Percentiles rank a stretch among this genome's conserved stretches.
Evolutionary conservation across 805 yeast species (phyloP).

Genomic region (Spathaspora passalidarum): DNA sequence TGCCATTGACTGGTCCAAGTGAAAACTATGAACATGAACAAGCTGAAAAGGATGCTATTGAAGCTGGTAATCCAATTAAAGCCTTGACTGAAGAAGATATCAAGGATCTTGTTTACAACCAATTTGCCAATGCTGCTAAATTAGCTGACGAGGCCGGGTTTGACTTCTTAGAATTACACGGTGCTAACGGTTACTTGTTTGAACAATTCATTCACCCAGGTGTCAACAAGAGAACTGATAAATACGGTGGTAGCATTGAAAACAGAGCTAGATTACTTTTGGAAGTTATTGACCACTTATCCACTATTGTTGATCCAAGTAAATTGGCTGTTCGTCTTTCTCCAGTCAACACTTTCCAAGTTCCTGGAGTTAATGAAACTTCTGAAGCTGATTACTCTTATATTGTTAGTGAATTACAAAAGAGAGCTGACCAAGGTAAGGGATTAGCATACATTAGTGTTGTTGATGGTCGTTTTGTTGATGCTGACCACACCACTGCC

Average conservation of each 20-base stretch:
- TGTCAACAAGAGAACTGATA: slow-evolving; percentile 31
- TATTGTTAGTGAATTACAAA: slow-evolving; percentile 29
- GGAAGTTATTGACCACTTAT: slow-evolving; percentile 34
- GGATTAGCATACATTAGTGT: slow-evolving; percentile 34
- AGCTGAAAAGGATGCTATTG: slow-evolving; percentile 12
- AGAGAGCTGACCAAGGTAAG: slow-evolving; percentile 24
- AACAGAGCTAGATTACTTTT: slow-evolving; percentile 35
- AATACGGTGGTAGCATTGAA: slow-evolving; percentile 36
- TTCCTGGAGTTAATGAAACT: slow-evolving; percentile 24
- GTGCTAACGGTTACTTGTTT: slow-evolving; percentile 38
- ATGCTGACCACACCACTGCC: slow-evolving; percentile 2
- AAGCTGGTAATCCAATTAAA: slow-evolving; percentile 16
- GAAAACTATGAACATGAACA: slow-evolving; percentile 15
- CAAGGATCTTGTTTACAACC: slow-evolving; percentile 15
- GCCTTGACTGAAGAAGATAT: slow-evolving; percentile 23
- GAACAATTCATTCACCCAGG: slow-evolving; percentile 35
- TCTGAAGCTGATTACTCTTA: slow-evolving; percentile 27
- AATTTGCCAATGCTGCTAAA: slow-evolving; percentile 25
- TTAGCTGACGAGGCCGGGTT: slow-evolving; percentile 31
- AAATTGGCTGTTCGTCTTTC: slow-evolving; percentile 32
- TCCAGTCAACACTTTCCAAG: slow-evolving; percentile 32
- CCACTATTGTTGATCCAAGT: slow-evolving; percentile 19
- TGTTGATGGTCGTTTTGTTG: slow-evolving; percentile 20
- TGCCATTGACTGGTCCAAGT: slow-evolving; percentile 16
- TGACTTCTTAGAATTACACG: slow-evolving; percentile 40